These are phyloP conservation scores for Typha latifolia DNA, from an alignment of 176 grass and related monocot genomes.

Conservation along the genomic window DNA sequence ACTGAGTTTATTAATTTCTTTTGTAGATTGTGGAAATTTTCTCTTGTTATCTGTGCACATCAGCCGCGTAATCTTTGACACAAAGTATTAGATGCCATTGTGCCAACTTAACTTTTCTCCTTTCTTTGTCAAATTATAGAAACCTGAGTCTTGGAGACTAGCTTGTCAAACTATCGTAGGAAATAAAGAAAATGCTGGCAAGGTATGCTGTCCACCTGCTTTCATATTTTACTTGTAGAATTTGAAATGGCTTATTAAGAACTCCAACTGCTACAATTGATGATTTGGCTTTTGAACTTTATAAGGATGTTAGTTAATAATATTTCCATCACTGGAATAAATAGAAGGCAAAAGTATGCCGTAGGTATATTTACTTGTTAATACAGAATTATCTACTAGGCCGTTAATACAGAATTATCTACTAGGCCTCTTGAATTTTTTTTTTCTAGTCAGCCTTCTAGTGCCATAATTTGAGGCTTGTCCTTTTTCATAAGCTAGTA, in stretches of 20 bases:
- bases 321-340: too few relatives aligned
- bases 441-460: too few relatives aligned
- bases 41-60: too few relatives aligned
- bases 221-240: not conserved
- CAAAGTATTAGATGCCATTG: not conserved
- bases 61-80: not conserved
- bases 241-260: not conserved
- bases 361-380: too few relatives aligned
- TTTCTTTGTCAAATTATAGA: constrained; percentile 27
- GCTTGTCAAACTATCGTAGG: constrained; percentile 95
- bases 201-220: constrained; percentile 27
- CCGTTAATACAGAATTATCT: too few relatives aligned
- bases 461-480: too few relatives aligned
- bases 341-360: too few relatives aligned
- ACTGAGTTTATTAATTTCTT: too few relatives aligned
- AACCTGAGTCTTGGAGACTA: constrained; percentile 89
- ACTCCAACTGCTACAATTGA: not conserved
- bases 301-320: not conserved
- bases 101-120: not conserved
- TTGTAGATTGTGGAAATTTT: too few relatives aligned
- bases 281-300: not conserved
- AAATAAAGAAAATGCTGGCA: constrained; percentile 90
- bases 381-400: too few relatives aligned
- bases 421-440: too few relatives aligned
- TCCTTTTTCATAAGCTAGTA: too few relatives aligned